Percentiles rank a stretch among this genome's conserved stretches.
Conservation (phyloP, 345 rosid species). For the Fremontodendron californicum region DNA sequence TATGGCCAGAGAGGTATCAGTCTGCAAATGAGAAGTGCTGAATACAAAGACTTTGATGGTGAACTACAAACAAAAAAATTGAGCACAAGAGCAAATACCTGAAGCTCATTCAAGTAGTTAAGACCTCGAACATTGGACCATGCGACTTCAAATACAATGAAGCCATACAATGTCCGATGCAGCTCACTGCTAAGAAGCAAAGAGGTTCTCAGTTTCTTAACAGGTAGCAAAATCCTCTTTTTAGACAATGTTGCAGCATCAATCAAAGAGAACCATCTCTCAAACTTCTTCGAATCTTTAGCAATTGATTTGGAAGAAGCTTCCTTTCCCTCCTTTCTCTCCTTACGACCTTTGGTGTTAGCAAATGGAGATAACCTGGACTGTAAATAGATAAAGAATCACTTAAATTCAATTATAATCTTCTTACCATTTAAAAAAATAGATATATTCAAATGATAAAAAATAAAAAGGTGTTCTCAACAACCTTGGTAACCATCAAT, state of each 20-base stretch:
- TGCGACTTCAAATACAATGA: conserved; percentile 85
- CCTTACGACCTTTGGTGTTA: conserved; percentile 58
- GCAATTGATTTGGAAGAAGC: conserved; percentile 27
- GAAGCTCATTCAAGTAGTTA: conserved; percentile 91
- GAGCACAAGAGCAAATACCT: conserved; percentile 43
- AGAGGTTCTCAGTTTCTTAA: conserved; percentile 60
- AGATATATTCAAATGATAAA: background rate
- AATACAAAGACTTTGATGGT: conserved; percentile 10
- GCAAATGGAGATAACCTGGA: conserved; percentile 99
- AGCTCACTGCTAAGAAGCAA: conserved; percentile 59
- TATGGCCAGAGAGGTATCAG: conserved; percentile 85
- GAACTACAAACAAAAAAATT: background rate
- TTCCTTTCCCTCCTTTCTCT: conserved; percentile 41
- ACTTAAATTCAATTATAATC: conserved; percentile 9
- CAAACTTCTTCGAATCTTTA: conserved; percentile 36
- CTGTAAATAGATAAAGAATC: conserved; percentile 42
- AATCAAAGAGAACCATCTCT: conserved; percentile 70
- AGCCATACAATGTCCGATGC: conserved; percentile 78
- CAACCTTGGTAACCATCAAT: conserved; percentile 97
- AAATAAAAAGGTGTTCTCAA: background rate
- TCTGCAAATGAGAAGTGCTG: conserved; percentile 46
- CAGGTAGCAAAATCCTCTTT: conserved; percentile 57
- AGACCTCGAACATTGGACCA: conserved; percentile 87
- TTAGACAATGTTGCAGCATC: conserved; percentile 58
- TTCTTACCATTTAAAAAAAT: background rate